Percentiles rank a stretch among this genome's conserved stretches.
Conservation (phyloP, 306 rosid genomes). For the Begonia fuchsioides region DNA sequence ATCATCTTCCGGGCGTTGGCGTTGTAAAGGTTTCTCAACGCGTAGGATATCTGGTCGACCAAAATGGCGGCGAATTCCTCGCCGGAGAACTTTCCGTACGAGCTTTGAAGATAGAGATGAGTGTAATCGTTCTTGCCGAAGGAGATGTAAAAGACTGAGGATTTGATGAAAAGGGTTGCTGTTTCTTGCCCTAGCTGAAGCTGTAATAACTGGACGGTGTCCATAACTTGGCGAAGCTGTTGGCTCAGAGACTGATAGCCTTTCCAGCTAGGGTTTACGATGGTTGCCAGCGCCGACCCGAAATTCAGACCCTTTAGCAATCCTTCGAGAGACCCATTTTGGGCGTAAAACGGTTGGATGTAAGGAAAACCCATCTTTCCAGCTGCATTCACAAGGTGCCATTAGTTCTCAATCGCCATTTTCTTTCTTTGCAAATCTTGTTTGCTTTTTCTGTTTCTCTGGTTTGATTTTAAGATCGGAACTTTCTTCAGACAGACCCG, state of each 20-base stretch:
- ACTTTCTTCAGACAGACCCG: too few species aligned
- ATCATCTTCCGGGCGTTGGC: slow-evolving; percentile 53
- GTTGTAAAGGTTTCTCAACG: slow-evolving; percentile 44
- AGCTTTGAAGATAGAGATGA: slow-evolving; percentile 28
- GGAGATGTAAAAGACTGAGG: slow-evolving; percentile 60
- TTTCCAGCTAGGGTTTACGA: slow-evolving; percentile 43
- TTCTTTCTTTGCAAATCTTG: background rate
- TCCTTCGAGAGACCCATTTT: slow-evolving; percentile 50
- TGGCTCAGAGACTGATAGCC: slow-evolving; percentile 75
- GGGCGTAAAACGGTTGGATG: slow-evolving; percentile 38
- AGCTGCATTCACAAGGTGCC: slow-evolving; percentile 19
- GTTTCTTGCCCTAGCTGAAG: slow-evolving; percentile 28
- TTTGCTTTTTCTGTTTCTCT: background rate
- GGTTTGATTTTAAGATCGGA: too few species aligned
- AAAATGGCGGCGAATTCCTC: slow-evolving; percentile 35
- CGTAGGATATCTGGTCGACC: slow-evolving; percentile 48
- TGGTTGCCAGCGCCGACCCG: slow-evolving; percentile 73
- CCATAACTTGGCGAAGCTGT: slow-evolving; percentile 68
- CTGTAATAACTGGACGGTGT: slow-evolving; percentile 51
- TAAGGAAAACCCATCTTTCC: slow-evolving; percentile 47
- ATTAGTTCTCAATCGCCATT: background rate
- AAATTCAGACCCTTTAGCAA: slow-evolving; percentile 50
- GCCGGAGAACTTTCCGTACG: slow-evolving; percentile 13
- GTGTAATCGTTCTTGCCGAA: slow-evolving; percentile 73
- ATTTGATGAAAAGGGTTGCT: slow-evolving; percentile 33